Percentiles rank a stretch among this genome's conserved stretches.
These are phyloP conservation scores for Perilla frutescens DNA, from an alignment of 257 asterid genomes.

Conservation along the genomic window DNA sequence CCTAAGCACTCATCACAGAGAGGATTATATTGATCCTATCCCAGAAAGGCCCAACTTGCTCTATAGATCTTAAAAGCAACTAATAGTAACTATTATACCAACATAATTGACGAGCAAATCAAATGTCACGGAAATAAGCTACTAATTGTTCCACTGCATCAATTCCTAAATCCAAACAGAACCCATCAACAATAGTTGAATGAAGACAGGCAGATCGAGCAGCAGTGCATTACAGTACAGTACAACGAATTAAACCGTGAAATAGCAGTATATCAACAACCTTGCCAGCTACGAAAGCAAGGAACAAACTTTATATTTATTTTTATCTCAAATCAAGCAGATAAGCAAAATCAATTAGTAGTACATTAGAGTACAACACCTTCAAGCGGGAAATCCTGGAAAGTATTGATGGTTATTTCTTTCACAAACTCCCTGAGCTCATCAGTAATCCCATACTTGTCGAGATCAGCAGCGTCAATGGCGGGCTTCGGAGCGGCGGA, in stretches of 20 bases:
- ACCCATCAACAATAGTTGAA: constrained; percentile 22
- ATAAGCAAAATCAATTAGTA: constrained; percentile 32
- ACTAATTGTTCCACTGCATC: not conserved
- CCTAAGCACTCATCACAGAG: not conserved
- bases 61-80: constrained; percentile 19
- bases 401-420: constrained; percentile 66
- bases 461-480: constrained; percentile 60
- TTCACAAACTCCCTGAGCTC: constrained; percentile 82
- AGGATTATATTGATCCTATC: not conserved
- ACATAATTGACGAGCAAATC: not conserved
- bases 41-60: no score
- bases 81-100: constrained; percentile 9
- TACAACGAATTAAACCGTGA: constrained; percentile 27
- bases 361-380: constrained; percentile 45
- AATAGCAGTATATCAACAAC: not conserved
- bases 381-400: constrained; percentile 82
- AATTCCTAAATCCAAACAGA: constrained; percentile 17
- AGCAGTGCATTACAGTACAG: constrained; percentile 11
- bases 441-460: constrained; percentile 76
- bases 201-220: constrained; percentile 34
- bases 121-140: no score
- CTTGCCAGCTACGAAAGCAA: not conserved
- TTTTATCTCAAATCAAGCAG: constrained; percentile 6
- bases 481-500: constrained; percentile 42
- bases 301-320: not conserved